These are phyloP conservation scores for Ilex aquifolium DNA, from an alignment of 257 asterid species.

Conservation along the genomic window DNA sequence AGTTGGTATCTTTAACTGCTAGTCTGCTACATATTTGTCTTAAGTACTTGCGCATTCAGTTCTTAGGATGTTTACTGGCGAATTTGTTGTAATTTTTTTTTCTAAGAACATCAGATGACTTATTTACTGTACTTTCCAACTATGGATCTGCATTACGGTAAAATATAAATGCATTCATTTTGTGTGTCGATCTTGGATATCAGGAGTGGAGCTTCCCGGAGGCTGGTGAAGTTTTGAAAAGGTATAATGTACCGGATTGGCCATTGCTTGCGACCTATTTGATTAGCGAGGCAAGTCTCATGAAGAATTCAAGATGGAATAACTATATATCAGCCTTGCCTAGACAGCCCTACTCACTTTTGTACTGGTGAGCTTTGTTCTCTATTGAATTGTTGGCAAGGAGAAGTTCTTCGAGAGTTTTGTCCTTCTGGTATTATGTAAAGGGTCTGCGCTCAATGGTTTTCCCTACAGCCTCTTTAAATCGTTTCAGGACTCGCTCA, in stretches of 20 bases:
- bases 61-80: no score
- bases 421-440: slow-evolving; percentile 11
- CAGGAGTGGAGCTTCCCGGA: slow-evolving; percentile 77
- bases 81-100: no score
- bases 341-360: slow-evolving; percentile 90
- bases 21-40: no score
- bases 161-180: no score
- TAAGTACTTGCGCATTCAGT: no score
- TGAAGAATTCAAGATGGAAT: slow-evolving; percentile 73
- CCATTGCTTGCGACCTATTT: slow-evolving; percentile 86
- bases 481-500: slow-evolving; percentile 91
- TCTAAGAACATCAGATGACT: no score
- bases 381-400: slow-evolving; percentile 8
- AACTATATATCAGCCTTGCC: slow-evolving; percentile 92
- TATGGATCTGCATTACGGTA: no score
- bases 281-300: slow-evolving; percentile 77
- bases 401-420: slow-evolving; percentile 7
- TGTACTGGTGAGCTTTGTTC: slow-evolving; percentile 62
- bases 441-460: slow-evolving; percentile 52
- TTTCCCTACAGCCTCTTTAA: slow-evolving; percentile 65
- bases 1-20: no score
- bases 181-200: slow-evolving; percentile 9
- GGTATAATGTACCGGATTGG: slow-evolving; percentile 84
- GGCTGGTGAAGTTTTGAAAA: slow-evolving; percentile 67
- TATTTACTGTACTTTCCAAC: no score